A percentile compares a stretch with the other conserved stretches of the same genome.
phyloP scores from a whole-genome alignment of 805 yeast genomes.

The Candida boleticola region DNA sequence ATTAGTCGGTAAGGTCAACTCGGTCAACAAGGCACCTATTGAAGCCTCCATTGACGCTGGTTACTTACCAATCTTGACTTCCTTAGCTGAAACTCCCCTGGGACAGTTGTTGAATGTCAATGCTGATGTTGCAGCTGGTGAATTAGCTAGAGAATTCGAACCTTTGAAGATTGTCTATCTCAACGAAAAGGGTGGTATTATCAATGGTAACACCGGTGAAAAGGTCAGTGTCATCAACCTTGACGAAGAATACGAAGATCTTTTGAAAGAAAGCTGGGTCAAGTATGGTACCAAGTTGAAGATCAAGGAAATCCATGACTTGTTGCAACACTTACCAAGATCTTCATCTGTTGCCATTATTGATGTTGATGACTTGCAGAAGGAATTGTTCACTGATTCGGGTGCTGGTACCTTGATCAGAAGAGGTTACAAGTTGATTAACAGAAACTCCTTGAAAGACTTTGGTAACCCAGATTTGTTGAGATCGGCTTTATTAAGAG shows the following conservation, averaged over 20 bases:
- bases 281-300: conserved; percentile 97
- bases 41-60: conserved; percentile 96
- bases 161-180: conserved; percentile 95
- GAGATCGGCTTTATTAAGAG: conserved; percentile 73
- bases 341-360: conserved; percentile 98
- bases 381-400: conserved; percentile 95
- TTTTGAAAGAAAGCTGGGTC: conserved; percentile 95
- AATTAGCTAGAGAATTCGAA: conserved; percentile 92
- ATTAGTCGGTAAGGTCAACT: conserved; percentile 84
- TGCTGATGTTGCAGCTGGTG: conserved; percentile 99
- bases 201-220: conserved; percentile 89
- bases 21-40: conserved; percentile 83
- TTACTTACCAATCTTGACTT: conserved; percentile 92
- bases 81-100: conserved; percentile 92
- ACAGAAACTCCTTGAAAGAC: conserved; percentile 65
- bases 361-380: conserved; percentile 90
- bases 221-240: conserved; percentile 86
- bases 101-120: conserved; percentile 97
- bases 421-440: conserved; percentile 88
- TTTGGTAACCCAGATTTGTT: conserved; percentile 74
- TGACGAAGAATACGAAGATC: conserved; percentile 91
- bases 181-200: conserved; percentile 96
- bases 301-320: conserved; percentile 93
- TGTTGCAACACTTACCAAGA: conserved; percentile 90
- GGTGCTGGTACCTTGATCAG: conserved; percentile 99